Evolutionary conservation across 2,329 filamentous ascomycete species (phyloP).

Genomic region (Colletotrichum chlorophyti): DNA sequence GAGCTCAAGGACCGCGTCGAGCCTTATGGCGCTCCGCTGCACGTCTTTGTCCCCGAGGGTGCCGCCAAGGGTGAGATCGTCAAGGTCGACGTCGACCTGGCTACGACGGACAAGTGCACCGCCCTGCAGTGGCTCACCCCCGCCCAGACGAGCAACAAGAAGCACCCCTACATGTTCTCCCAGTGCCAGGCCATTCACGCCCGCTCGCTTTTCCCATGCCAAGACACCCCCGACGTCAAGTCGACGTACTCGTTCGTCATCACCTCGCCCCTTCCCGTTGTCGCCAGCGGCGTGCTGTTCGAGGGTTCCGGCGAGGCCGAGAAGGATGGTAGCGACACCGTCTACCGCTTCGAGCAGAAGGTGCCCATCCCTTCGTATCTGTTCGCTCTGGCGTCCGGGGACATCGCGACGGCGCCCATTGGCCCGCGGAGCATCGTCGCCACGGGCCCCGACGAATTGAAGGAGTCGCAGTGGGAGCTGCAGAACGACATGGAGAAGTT

Average conservation of each 20-base stretch:
- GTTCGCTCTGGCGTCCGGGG: constrained; percentile 88
- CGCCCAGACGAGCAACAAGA: constrained; percentile 93
- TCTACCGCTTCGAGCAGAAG: constrained; percentile 88
- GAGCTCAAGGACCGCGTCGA: constrained; percentile 72
- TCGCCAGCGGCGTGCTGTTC: constrained; percentile 81
- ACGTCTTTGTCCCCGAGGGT: constrained; percentile 65
- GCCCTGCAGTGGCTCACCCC: constrained; percentile 95
- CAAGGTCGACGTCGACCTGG: constrained; percentile 69
- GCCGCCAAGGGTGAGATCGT: constrained; percentile 59
- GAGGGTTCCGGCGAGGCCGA: constrained; percentile 50
- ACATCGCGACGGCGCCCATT: constrained; percentile 84
- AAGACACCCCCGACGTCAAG: constrained; percentile 97
- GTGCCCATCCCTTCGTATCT: constrained; percentile 95
- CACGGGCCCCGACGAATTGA: constrained; percentile 86
- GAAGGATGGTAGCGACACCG: constrained; percentile 61
- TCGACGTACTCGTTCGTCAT: constrained; percentile 93
- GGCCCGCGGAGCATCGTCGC: constrained; percentile 85
- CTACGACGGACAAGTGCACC: constrained; percentile 88
- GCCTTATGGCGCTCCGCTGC: constrained; percentile 77
- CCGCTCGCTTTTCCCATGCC: constrained; percentile 92
- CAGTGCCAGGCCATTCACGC: constrained; percentile 98
- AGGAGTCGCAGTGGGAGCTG: constrained; percentile 87
- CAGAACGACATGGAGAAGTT: constrained; percentile 92
- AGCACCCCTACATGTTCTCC: constrained; percentile 96
- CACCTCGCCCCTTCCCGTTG: constrained; percentile 84